Base-by-base conservation (phyloP, 495 filamentous ascomycete species). In the Tuber magnatum region DNA sequence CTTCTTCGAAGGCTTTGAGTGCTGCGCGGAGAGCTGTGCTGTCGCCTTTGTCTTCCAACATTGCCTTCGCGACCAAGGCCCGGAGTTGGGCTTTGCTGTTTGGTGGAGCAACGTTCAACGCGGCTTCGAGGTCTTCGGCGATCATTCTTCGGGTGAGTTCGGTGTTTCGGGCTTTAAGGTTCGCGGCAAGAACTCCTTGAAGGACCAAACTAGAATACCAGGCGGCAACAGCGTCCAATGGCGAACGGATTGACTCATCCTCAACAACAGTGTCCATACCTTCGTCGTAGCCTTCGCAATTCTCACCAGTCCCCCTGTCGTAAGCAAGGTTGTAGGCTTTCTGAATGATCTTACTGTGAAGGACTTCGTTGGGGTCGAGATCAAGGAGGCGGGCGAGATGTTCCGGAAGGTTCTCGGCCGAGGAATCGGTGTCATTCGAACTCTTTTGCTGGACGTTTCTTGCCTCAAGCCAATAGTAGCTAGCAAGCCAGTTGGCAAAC, bases 261-360 rank as follows among this genome's bases (percentile, higher is more conserved):
- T 94, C 92, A 32, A 94, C 91, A 18, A 97, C 93, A 22, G 89
- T 87, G 81, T 97, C 92, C 85, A 97, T 91, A 40, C 92, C 88
- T 68, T 91, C 91, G 71, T 90, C 90, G 43, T 87, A 84, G 16
- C 87, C 86, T 28, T 86, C 84, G 1, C 89, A 87, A 39, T 90
- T 88, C 77, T 91, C 86, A 22, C 89, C 89, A 1, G 90, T 94
- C 10, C 88, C 89, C 73, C 88, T 88, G 81, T 97, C 96, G 91
- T 93, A 97, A 14, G 93, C 92, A 7, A 98, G 87, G 82, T 97
- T 97, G 77, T 94, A 93, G 2, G 93, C 94, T 69, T 94, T 88
- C 82, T 97, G 93, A 56, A 93, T 87, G 73, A 97, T 92, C 75
- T 85, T 85, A 73, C 91, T 88, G 74, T 89, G 89, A 82, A 98